phyloP scores from a whole-genome alignment of 2,329 filamentous ascomycete species.

The Sphaerulina populicola region DNA sequence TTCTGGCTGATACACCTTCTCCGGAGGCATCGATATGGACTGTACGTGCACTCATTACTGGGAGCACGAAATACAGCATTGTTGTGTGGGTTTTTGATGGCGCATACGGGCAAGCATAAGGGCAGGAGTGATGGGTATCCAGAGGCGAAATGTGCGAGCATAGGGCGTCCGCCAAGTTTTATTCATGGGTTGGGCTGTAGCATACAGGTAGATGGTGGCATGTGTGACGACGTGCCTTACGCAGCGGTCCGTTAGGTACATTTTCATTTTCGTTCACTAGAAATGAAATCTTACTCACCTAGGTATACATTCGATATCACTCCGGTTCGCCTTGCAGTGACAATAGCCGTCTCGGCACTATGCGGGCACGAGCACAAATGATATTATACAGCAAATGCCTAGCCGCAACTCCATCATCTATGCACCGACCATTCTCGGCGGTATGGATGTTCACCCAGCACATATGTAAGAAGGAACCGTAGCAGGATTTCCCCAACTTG shows the following conservation, averaged over 20 bases:
- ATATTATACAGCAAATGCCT: constrained; percentile 14
- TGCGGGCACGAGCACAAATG: background rate
- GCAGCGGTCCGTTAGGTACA: background rate
- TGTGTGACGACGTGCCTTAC: constrained; percentile 1
- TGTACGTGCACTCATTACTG: too few relatives aligned
- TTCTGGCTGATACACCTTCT: background rate
- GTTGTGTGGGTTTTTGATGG: background rate
- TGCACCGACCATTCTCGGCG: background rate
- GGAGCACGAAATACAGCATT: background rate
- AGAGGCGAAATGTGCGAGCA: background rate
- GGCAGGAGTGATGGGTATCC: background rate
- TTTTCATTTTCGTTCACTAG: background rate
- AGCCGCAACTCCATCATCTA: constrained; percentile 6
- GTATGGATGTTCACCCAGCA: background rate
- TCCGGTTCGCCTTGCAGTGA: constrained; percentile 2
- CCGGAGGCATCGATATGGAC: too few relatives aligned
- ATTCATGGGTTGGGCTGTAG: background rate
- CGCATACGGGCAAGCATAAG: background rate
- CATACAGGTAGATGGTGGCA: constrained; percentile 2
- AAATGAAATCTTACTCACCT: background rate
- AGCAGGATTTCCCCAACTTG: too few relatives aligned
- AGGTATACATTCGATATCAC: background rate
- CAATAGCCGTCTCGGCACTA: background rate
- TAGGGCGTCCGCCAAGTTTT: background rate
- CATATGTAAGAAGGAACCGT: background rate